A percentile compares a stretch with the other conserved stretches of the same genome.
These are phyloP conservation scores for Mycena galopus DNA, from an alignment of 768 basidiomycete genomes.

Conservation along the genomic window DNA sequence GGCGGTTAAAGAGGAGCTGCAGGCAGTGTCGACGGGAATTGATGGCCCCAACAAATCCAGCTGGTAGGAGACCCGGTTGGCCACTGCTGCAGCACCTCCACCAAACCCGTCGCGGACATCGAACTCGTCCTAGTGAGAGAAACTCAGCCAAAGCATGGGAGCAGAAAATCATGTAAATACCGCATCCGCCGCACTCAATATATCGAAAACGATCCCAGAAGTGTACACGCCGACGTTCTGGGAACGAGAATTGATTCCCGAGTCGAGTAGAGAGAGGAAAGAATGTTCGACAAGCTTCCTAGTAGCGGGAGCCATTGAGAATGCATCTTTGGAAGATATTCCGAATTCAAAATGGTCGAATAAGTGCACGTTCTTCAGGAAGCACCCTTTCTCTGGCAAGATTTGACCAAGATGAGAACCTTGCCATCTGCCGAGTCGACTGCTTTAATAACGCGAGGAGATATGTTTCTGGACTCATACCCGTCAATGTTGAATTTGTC, in stretches of 20 bases:
- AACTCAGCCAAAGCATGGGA: neutral
- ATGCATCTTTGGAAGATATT: slow-evolving; percentile 51
- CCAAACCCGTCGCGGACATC: slow-evolving; percentile 35
- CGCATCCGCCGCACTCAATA: slow-evolving; percentile 40
- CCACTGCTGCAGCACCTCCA: slow-evolving; percentile 48
- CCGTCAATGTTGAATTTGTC: slow-evolving; percentile 49
- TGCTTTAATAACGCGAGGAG: neutral
- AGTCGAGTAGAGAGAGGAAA: slow-evolving; percentile 60
- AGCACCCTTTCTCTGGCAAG: slow-evolving; percentile 47
- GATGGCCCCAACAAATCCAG: slow-evolving; percentile 61
- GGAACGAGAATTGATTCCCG: slow-evolving; percentile 60
- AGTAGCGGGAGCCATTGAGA: slow-evolving; percentile 48
- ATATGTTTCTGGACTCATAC: slow-evolving; percentile 35
- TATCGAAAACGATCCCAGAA: slow-evolving; percentile 43
- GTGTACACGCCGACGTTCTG: slow-evolving; percentile 58
- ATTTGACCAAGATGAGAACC: slow-evolving; percentile 44
- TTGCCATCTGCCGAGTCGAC: slow-evolving; percentile 36
- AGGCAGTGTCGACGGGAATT: slow-evolving; percentile 63
- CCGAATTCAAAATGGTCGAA: slow-evolving; percentile 59
- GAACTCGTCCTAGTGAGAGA: slow-evolving; percentile 47
- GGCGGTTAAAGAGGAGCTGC: slow-evolving; percentile 61
- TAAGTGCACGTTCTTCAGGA: slow-evolving; percentile 51
- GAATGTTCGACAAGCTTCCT: slow-evolving; percentile 54
- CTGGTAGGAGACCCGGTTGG: slow-evolving; percentile 58
- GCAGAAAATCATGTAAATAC: slow-evolving; percentile 35